Evolutionary conservation across 1,139 yeast genomes (phyloP), one percentile per base, ranked within the genome.

Genomic region (Barnettozyma hawaiiensis): DNA sequence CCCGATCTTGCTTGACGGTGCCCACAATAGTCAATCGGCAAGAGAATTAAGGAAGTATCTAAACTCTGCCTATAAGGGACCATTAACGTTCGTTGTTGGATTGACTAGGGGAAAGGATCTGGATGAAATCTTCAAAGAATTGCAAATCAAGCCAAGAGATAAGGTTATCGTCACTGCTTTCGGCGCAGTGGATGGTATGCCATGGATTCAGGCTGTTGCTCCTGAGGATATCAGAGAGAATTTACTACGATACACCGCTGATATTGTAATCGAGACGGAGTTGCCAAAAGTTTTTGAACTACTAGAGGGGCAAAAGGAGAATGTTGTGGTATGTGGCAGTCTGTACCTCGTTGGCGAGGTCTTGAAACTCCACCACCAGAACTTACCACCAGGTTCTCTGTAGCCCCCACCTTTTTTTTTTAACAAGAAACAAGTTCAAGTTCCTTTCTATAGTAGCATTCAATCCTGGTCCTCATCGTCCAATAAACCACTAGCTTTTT

Each of bases 11-110:
- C 53, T 89, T 2, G 98, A 92, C 62, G 98, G 98, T 2, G 97
- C 97, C 0, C 98, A 92, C 60, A 92, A 92, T 58, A 79, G 78
- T 16, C 79, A 81, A 50, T 95, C 97, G 0, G 95, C 96, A 0
- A 62, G 66, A 21, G 87, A 83, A 54, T 66, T 92, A 31, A 74
- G 71, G 0, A 64, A 65, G 35, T 78, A 66, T 51, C 57, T 81
- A 2, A 55, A 62, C 8, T 37, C 45, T 0, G 45, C 63, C 26
- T 39, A 47, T 42, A 48, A 52, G 3, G 53, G 59, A 8, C 75
- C 76, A 0, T 53, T 84, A 5, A 71, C 81, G 0, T 85, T 81
- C 58, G 69, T 90, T 0, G 64, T 87, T 36, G 96, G 87, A 0
- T 73, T 87, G 42, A 85, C 96, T 1, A 65, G 70, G 39, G 95